Base-by-base conservation (phyloP, 495 filamentous ascomycete species). In the Rusavskia elegans region DNA sequence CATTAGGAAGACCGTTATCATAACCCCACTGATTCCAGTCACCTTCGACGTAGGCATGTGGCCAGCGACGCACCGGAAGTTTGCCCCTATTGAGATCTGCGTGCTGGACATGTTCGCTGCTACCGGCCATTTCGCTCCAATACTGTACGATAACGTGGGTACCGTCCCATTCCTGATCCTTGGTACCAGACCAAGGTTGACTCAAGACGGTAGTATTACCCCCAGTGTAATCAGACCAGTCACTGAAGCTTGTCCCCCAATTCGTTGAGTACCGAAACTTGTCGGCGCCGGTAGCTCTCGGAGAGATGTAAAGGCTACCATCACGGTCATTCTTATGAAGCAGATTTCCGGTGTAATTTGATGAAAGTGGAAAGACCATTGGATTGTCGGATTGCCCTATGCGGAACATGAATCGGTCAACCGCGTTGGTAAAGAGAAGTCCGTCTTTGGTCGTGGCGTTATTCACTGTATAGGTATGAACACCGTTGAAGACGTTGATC, bases 21-120 rank as follows among this genome's bases (percentile, higher is more conserved):
- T 77, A 82, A 19, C 81, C 79, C 61, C 72, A 84, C 50, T 75
- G 65, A 61, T 84, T 83, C 63, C 71, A 83, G 1, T 70, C 63
- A 5, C 81, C 81, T 45, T 82, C 70, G 17, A 75, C 59, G 66
- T 68, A 82, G 51, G 82, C 57, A 61, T 83, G 74, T 5, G 81
- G 81, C 55, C 74, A 78, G 21, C 71, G 67, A 19, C 81, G 71
- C 0, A 65, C 59, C 2, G 51, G 35, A 10, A 59, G 45, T 16
- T 59, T 53, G 21, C 64, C 69, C 20, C 41, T 3, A 17, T 51
- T 61, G 42, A 73, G 59, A 59, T 83, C 80, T 30, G 72, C 72
- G 55, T 82, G 73, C 57, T 81, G 79, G 14, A 74, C 59, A 51
- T 79, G 73, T 46, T 72, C 68, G 48, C 75, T 78, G 48, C 75